Evolutionary conservation across 225 moss, liverwort and hornwort genomes (phyloP).

Genomic region (Polytrichum commune): DNA sequence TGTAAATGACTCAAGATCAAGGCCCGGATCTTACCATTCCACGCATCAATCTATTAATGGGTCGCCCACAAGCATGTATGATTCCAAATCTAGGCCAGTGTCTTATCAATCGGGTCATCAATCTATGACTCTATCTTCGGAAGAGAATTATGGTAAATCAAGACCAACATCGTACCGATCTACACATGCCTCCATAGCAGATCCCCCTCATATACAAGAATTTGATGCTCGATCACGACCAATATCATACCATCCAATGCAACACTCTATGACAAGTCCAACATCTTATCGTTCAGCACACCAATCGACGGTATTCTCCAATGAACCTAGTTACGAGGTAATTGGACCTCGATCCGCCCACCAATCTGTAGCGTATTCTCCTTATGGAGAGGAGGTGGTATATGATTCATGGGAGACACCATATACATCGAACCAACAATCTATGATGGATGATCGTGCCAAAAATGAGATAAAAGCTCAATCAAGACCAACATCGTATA

Average conservation of each 20-base stretch:
- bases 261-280: background rate
- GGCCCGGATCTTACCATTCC: too few species aligned
- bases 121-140: background rate
- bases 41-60: too few species aligned
- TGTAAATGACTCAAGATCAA: too few species aligned
- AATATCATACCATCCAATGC: background rate
- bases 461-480: background rate
- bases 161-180: background rate
- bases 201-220: background rate
- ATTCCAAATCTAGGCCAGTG: background rate
- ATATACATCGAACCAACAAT: slow-evolving; percentile 8
- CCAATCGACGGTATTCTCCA: too few species aligned
- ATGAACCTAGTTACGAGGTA: too few species aligned
- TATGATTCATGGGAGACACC: slow-evolving; percentile 10
- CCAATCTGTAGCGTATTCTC: too few species aligned
- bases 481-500: background rate
- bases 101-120: background rate
- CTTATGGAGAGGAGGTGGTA: background rate
- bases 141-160: background rate
- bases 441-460: background rate
- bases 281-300: too few species aligned
- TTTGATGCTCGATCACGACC: background rate
- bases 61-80: too few species aligned
- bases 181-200: background rate
- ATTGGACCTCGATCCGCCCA: too few species aligned